phyloP scores from a whole-genome alignment of 2,329 filamentous ascomycete species.

The Cladosporium sp. region DNA sequence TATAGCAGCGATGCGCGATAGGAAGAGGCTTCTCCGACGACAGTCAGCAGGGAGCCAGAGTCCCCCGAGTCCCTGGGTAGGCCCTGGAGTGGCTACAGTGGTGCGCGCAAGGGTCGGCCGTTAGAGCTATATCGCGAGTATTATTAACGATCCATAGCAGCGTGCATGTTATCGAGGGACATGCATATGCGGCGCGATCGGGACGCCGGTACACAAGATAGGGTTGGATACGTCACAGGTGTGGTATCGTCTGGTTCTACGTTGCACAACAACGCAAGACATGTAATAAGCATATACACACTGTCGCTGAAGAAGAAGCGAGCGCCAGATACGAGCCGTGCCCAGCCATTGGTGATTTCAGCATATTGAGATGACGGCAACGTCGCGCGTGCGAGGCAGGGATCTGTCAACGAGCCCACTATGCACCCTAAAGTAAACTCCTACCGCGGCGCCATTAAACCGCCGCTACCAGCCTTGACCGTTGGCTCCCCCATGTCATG shows the following conservation, averaged over 20 bases:
- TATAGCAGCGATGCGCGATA: constrained; percentile 12
- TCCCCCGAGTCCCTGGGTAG: neutral
- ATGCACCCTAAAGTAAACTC: neutral
- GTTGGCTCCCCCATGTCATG: neutral
- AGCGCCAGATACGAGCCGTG: neutral
- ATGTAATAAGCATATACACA: neutral
- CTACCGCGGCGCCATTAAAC: neutral
- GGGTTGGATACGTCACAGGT: neutral
- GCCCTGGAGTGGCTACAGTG: constrained; percentile 7
- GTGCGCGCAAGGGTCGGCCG: constrained; percentile 11
- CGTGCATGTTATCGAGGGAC: constrained; percentile 5
- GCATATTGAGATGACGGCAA: neutral
- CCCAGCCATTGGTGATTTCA: neutral
- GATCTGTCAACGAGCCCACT: neutral
- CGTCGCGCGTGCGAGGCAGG: neutral
- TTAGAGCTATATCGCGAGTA: constrained; percentile 16
- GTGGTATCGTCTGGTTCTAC: neutral
- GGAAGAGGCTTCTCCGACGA: constrained; percentile 13
- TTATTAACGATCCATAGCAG: constrained; percentile 14
- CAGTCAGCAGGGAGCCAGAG: constrained; percentile 6
- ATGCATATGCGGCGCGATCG: constrained; percentile 11
- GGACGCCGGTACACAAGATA: neutral
- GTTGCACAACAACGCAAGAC: neutral
- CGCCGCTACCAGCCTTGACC: neutral
- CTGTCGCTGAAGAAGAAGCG: neutral